Evolutionary conservation across 1,284 basidiomycete genomes (phyloP).

Genomic region (Ceratobasidium sp.): DNA sequence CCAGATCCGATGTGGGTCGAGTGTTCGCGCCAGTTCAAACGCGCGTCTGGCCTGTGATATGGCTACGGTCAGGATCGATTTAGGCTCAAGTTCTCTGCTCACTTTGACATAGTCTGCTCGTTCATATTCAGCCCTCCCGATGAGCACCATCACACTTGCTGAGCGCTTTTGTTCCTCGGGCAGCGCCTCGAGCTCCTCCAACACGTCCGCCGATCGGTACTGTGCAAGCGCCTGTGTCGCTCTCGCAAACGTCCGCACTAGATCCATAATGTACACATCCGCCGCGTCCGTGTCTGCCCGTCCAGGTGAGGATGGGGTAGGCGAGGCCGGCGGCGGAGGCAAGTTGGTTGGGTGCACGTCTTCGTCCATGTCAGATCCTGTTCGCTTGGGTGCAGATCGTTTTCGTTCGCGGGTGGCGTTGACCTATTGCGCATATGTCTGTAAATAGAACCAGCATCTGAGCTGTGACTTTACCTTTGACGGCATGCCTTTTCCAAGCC

Average conservation of each 20-base stretch:
- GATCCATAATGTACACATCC: slow-evolving; percentile 84
- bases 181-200: slow-evolving; percentile 80
- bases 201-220: slow-evolving; percentile 81
- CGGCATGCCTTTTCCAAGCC: slow-evolving; percentile 41
- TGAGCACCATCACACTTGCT: slow-evolving; percentile 82
- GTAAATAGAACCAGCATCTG: slow-evolving; percentile 20
- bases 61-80: slow-evolving; percentile 53
- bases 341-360: slow-evolving; percentile 39
- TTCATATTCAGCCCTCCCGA: slow-evolving; percentile 89
- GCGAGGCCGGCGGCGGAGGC: slow-evolving; percentile 39
- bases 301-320: slow-evolving; percentile 31
- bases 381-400: slow-evolving; percentile 48
- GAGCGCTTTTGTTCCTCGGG: slow-evolving; percentile 82
- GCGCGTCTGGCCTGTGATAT: slow-evolving; percentile 79
- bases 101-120: slow-evolving; percentile 87
- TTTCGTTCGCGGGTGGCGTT: slow-evolving; percentile 38
- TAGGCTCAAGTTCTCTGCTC: slow-evolving; percentile 57
- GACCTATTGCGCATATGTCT: slow-evolving; percentile 9
- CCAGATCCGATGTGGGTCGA: slow-evolving; percentile 86
- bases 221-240: slow-evolving; percentile 79
- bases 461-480: slow-evolving; percentile 34
- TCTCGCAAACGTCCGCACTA: slow-evolving; percentile 83
- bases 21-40: slow-evolving; percentile 81
- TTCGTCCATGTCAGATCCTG: slow-evolving; percentile 49
- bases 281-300: slow-evolving; percentile 67